phyloP scores from a whole-genome alignment of 371 early-diverging fungal species.

The Syncephalis plumigaleata region DNA sequence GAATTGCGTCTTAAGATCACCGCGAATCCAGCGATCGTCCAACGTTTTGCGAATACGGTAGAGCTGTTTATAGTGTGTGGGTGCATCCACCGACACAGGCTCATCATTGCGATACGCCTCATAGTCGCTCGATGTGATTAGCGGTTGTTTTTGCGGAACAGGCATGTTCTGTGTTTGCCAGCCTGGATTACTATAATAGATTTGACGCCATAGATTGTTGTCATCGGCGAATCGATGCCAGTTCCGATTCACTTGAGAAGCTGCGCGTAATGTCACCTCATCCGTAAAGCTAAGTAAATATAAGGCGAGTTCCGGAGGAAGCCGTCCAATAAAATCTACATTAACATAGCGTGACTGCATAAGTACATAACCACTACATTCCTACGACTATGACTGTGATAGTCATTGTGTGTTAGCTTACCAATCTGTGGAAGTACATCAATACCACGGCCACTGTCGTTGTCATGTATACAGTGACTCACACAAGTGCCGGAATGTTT shows the following conservation, averaged over 20 bases:
- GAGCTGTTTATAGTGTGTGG: conserved; percentile 32
- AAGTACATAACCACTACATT: too few species aligned
- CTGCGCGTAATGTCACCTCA: conserved; percentile 19
- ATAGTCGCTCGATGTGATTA: too few species aligned
- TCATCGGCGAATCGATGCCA: conserved; percentile 32
- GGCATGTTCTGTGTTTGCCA: background rate
- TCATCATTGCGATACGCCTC: background rate
- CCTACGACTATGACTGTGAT: too few species aligned
- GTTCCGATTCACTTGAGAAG: conserved; percentile 23
- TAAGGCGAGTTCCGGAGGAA: conserved; percentile 35
- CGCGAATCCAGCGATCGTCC: conserved; percentile 25
- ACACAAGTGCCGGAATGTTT: too few species aligned
- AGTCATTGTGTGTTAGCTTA: too few species aligned
- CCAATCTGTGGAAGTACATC: too few species aligned
- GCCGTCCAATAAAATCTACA: conserved; percentile 27
- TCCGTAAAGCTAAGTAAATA: conserved; percentile 28
- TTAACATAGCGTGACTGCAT: too few species aligned
- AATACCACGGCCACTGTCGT: too few species aligned
- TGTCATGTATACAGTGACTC: too few species aligned
- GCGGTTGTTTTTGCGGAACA: background rate
- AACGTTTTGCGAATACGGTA: conserved; percentile 29
- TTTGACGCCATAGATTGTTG: conserved; percentile 28
- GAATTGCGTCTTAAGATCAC: conserved; percentile 19
- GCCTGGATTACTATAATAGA: conserved; percentile 4
- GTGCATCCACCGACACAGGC: background rate